A percentile compares a stretch with the other conserved stretches of the same genome.
These are phyloP conservation scores for Cicer bijugum DNA, from an alignment of 306 rosid species.

Conservation along the genomic window DNA sequence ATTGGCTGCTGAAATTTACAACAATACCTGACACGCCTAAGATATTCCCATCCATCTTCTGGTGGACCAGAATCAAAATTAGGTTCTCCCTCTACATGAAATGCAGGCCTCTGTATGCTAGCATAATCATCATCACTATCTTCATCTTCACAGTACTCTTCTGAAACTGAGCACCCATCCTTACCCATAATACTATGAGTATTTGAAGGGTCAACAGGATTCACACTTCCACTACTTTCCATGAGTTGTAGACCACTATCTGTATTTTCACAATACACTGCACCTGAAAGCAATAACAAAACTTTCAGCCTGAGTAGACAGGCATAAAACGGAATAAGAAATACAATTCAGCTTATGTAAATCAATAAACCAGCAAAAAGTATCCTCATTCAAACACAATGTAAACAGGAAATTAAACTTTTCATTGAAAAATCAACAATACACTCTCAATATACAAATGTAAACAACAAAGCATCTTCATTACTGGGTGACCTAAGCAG, in stretches of 20 bases:
- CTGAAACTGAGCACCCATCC: constrained; percentile 49
- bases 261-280: constrained; percentile 49
- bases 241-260: constrained; percentile 46
- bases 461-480: constrained; percentile 28
- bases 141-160: constrained; percentile 58
- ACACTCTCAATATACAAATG: constrained; percentile 41
- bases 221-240: constrained; percentile 48
- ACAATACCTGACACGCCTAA: constrained; percentile 91
- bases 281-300: constrained; percentile 67
- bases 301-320: constrained; percentile 46
- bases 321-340: constrained; percentile 12
- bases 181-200: constrained; percentile 40
- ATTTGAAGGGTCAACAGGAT: constrained; percentile 46
- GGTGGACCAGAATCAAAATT: constrained; percentile 87
- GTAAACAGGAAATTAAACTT: constrained; percentile 42
- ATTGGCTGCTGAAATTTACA: constrained; percentile 9
- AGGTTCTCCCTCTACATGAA: constrained; percentile 84
- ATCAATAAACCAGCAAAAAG: constrained; percentile 26
- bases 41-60: constrained; percentile 96
- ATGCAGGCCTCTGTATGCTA: constrained; percentile 88
- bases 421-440: constrained; percentile 40
- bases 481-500: constrained; percentile 38
- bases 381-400: constrained; percentile 40
- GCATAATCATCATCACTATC: constrained; percentile 74
- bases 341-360: constrained; percentile 37